Conservation (phyloP, 2,329 filamentous ascomycete species). For the Neofusicoccum sp. region DNA sequence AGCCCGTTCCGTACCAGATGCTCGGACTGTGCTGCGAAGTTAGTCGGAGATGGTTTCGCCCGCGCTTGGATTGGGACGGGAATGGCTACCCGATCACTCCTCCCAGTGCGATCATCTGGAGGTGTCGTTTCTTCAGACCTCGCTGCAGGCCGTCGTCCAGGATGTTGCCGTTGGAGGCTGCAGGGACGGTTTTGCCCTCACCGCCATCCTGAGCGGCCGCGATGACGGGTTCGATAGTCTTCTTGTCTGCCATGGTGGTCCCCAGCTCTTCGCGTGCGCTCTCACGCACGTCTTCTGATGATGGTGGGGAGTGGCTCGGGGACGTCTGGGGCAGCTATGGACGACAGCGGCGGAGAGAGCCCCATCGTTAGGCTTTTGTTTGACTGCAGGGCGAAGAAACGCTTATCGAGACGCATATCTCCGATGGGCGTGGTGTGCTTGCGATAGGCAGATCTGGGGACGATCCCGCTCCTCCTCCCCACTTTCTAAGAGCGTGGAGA, state of each 20-base stretch:
- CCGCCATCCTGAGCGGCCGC: background rate
- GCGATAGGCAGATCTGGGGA: background rate
- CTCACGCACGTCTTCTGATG: too few species aligned
- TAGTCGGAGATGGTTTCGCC: background rate
- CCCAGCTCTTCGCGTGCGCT: background rate
- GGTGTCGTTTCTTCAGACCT: constrained; percentile 52
- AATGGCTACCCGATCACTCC: constrained; percentile 17
- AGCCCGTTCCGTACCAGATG: constrained; percentile 13
- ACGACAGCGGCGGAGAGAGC: background rate
- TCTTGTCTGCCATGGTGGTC: background rate
- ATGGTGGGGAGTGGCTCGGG: too few species aligned
- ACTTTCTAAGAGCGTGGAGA: background rate
- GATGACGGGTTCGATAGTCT: background rate
- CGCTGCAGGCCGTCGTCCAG: constrained; percentile 19
- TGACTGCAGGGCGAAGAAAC: background rate
- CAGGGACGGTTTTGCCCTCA: background rate
- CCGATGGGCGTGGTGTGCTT: background rate
- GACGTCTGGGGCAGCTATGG: too few species aligned
- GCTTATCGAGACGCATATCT: background rate
- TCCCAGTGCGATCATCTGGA: constrained; percentile 59
- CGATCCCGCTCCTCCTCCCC: background rate
- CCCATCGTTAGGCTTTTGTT: background rate
- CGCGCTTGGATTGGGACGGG: background rate
- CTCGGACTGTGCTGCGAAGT: background rate
- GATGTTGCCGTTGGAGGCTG: background rate